Evolutionary conservation across 2,329 filamentous ascomycete species (phyloP).

Genomic region (Ophiostoma quercus): DNA sequence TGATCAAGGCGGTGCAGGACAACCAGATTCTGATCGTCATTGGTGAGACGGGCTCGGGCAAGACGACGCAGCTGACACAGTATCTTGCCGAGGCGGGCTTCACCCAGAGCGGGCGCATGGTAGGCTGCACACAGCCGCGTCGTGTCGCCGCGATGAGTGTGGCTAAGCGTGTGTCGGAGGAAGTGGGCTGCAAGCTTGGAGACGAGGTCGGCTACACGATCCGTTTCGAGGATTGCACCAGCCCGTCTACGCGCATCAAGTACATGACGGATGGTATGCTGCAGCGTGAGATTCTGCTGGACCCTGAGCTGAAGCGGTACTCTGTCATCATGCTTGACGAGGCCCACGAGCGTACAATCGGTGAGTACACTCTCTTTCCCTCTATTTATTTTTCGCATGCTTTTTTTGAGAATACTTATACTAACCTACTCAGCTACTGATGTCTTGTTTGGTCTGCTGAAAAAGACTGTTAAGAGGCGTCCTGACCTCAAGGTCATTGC

Average conservation of each 20-base stretch:
- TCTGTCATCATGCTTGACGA: slow-evolving; percentile 98
- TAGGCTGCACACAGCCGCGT: slow-evolving; percentile 93
- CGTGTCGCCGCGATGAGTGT: slow-evolving; percentile 91
- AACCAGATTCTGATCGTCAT: slow-evolving; percentile 95
- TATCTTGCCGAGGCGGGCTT: slow-evolving; percentile 92
- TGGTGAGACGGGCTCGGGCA: slow-evolving; percentile 93
- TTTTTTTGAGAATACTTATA: not conserved
- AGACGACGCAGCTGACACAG: slow-evolving; percentile 94
- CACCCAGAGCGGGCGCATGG: slow-evolving; percentile 78
- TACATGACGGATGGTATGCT: slow-evolving; percentile 99
- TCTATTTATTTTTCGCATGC: not conserved
- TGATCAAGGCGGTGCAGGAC: slow-evolving; percentile 78
- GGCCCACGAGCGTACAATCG: slow-evolving; percentile 91
- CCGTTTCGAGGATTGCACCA: slow-evolving; percentile 92
- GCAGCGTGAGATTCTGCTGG: slow-evolving; percentile 87
- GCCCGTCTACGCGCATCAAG: slow-evolving; percentile 85
- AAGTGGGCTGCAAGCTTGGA: slow-evolving; percentile 67
- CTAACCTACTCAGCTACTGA: slow-evolving; percentile 59
- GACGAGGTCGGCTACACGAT: slow-evolving; percentile 94
- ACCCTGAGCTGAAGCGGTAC: slow-evolving; percentile 82
- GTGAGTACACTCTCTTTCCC: slow-evolving; percentile 1
- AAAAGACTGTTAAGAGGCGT: slow-evolving; percentile 82
- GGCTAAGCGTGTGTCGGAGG: slow-evolving; percentile 89
- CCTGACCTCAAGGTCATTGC: slow-evolving; percentile 92
- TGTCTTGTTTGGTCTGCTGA: slow-evolving; percentile 87